Percentiles rank a stretch among this genome's conserved stretches.
Evolutionary conservation across 116 monocot genomes (phyloP).

Genomic region (Zostera marina): DNA sequence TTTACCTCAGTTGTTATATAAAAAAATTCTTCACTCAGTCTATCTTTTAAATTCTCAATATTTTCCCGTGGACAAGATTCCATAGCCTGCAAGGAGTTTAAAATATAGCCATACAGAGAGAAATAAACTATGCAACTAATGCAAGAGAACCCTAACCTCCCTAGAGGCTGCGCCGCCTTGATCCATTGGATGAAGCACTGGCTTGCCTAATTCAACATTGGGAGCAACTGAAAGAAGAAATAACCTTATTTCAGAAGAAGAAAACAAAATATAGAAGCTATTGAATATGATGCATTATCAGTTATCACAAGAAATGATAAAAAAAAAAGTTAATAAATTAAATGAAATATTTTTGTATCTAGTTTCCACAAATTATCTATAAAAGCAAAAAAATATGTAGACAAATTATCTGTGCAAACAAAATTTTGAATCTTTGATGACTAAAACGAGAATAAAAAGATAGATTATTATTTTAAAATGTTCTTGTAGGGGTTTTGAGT

Average conservation of each 20-base stretch:
- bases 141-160: slow-evolving; percentile 17
- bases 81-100: slow-evolving; percentile 52
- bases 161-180: slow-evolving; percentile 22
- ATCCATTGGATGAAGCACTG: slow-evolving; percentile 48
- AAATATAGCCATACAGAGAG: background rate
- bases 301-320: no score
- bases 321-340: no score
- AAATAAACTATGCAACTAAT: background rate
- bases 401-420: no score
- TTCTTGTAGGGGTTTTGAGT: no score
- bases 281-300: background rate
- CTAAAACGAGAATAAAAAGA: no score
- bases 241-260: background rate
- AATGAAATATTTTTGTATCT: no score
- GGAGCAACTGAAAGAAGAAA: slow-evolving; percentile 25
- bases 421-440: no score
- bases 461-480: no score
- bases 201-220: slow-evolving; percentile 34
- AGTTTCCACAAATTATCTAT: no score
- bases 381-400: no score
- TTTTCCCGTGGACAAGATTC: slow-evolving; percentile 57
- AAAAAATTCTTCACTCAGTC: slow-evolving; percentile 57
- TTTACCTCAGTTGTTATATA: slow-evolving; percentile 79
- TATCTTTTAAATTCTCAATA: slow-evolving; percentile 42
- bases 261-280: slow-evolving; percentile 3